Conservation (phyloP, 768 basidiomycete species). For the Suillus subluteus region DNA sequence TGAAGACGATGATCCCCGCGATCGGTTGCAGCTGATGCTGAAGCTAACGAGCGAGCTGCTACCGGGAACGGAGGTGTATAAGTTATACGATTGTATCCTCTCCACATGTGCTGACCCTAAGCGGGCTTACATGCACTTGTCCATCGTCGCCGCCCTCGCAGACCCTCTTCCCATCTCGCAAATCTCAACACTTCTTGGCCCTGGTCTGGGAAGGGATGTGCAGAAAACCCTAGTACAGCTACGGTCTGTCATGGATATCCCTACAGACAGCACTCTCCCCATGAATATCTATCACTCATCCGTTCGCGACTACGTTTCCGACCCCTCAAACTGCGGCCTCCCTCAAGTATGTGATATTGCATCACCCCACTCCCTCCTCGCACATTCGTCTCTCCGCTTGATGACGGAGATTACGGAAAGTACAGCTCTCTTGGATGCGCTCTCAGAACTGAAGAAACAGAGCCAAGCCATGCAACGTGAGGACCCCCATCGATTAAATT, state of each 20-base stretch:
- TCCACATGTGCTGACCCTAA: background rate
- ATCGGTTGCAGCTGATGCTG: background rate
- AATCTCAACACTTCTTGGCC: background rate
- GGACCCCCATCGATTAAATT: background rate
- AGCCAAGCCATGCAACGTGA: background rate
- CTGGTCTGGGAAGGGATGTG: background rate
- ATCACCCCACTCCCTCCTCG: background rate
- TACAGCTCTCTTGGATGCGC: background rate
- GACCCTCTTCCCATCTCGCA: background rate
- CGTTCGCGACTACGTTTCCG: background rate
- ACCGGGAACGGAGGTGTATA: background rate
- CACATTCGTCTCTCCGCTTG: background rate
- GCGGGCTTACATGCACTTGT: background rate
- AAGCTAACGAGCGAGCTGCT: background rate
- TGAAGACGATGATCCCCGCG: background rate
- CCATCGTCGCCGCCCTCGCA: background rate
- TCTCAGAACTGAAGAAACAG: background rate
- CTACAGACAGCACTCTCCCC: background rate
- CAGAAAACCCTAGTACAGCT: background rate
- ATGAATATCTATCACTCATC: background rate
- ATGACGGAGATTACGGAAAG: background rate
- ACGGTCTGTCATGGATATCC: background rate
- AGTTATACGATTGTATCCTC: background rate
- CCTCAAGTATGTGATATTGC: background rate
- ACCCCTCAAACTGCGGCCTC: background rate